phyloP scores from a whole-genome alignment of 257 asterid genomes.

The Gentiana dahurica region DNA sequence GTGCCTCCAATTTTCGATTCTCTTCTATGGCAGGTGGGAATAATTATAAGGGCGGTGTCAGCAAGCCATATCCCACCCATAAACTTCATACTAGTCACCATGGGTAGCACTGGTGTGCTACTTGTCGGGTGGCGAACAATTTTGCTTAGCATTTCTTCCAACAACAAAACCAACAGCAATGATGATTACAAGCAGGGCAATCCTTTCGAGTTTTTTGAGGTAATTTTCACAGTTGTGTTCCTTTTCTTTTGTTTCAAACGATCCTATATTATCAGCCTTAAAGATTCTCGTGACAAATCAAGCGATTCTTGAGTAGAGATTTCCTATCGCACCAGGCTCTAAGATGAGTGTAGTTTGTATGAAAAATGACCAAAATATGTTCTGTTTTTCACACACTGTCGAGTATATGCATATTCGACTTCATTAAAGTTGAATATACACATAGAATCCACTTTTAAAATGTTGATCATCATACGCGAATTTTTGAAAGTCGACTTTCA shows the following conservation, averaged over 20 bases:
- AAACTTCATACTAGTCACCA: conserved; percentile 59
- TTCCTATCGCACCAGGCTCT: no score
- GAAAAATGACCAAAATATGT: neutral
- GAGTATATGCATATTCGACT: no score
- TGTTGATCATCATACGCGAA: neutral
- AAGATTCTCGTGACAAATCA: no score
- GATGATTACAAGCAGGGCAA: conserved; percentile 69
- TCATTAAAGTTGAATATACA: no score
- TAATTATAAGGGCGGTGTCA: conserved; percentile 44
- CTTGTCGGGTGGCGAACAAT: conserved; percentile 84
- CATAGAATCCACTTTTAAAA: neutral
- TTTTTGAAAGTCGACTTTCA: neutral
- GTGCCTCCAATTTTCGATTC: neutral
- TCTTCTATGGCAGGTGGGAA: conserved; percentile 52
- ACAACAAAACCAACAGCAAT: conserved; percentile 35
- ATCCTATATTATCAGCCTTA: no score
- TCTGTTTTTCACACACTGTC: no score
- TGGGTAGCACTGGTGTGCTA: conserved; percentile 83
- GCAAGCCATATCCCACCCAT: conserved; percentile 65
- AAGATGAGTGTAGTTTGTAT: neutral
- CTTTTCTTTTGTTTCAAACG: no score
- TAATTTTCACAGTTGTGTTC: conserved; percentile 4
- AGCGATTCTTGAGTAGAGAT: no score
- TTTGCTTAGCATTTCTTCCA: conserved; percentile 38
- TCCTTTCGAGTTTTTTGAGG: conserved; percentile 81